Evolutionary conservation across 1,139 yeast genomes (phyloP).

Genomic region (Geotrichum carabidarum): DNA sequence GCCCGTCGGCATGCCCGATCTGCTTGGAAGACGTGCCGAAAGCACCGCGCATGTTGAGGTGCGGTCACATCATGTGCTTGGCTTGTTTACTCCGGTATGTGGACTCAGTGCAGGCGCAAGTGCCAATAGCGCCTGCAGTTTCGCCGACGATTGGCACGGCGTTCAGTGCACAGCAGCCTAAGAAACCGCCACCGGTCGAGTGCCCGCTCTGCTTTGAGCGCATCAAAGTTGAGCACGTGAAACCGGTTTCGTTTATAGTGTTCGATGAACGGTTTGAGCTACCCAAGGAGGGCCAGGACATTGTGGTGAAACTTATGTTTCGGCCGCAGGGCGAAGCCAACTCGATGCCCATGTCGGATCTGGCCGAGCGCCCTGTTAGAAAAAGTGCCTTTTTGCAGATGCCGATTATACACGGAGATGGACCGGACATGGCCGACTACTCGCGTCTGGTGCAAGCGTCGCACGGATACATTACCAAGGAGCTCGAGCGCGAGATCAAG

Average conservation of each 20-base stretch:
- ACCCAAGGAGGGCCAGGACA: constrained; percentile 59
- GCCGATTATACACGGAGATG: constrained; percentile 28
- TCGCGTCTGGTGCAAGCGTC: constrained; percentile 66
- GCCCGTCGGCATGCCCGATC: constrained; percentile 80
- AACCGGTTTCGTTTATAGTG: constrained; percentile 61
- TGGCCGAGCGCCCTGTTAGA: constrained; percentile 22
- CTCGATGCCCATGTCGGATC: constrained; percentile 52
- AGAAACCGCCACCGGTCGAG: constrained; percentile 42
- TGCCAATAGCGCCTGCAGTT: not conserved
- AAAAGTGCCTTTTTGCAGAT: constrained; percentile 23
- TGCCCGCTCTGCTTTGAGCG: constrained; percentile 83
- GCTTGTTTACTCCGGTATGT: constrained; percentile 73
- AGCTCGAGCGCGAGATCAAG: constrained; percentile 54
- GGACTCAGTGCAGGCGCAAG: constrained; percentile 45
- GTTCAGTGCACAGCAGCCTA: constrained; percentile 29
- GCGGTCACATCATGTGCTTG: constrained; percentile 89
- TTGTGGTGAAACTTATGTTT: constrained; percentile 63
- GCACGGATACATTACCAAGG: constrained; percentile 46
- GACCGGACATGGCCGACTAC: constrained; percentile 38
- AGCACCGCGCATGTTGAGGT: constrained; percentile 91
- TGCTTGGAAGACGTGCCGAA: constrained; percentile 78
- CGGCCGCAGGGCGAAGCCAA: constrained; percentile 52
- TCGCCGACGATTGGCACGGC: not conserved
- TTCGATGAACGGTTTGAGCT: constrained; percentile 54
- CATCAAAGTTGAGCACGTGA: constrained; percentile 53